Base-by-base conservation (phyloP, 352 stramenopile species). In the Globisporangium rhizosaccharum region DNA sequence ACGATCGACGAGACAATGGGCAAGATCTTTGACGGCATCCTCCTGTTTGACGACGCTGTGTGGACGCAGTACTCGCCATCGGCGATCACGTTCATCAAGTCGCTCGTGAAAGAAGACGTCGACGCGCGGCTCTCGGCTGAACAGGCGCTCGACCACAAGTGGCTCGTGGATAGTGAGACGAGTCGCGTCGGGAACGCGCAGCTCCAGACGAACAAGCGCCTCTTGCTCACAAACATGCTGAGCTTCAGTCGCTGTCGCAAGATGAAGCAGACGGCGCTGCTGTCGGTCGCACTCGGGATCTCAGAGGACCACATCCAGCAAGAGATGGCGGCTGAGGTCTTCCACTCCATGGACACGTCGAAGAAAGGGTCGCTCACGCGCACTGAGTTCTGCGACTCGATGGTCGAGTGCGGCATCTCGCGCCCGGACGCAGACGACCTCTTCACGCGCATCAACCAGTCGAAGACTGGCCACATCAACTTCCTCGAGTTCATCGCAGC, bases 401-500 rank as follows among this genome's bases (percentile, higher is more conserved):
- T 96, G 54, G 71, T 98, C 36, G 90, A 97, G 65, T 88, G 89
- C 52, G 85, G 90, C 3, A 71, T 89, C 25, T 74, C 73, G 3
- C 65, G 67, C 53, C 82, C 90, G 46, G 92, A 97, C 51, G 78
- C 88, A 0, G 68, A 82, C 20, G 85, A 95, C 25, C 66, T 91
- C 6, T 92, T 92, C 50, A 63, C 66, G 20, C 81, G 77, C 15
- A 91, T 92, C 52, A 88, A 92, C 57, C 82, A 90, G 63, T 88
- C 76, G 36, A 90, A 89, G 60, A 82, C 64, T 10, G 88, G 89
- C 0, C 65, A 89, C 41, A 96, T 99, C 37, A 89, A 97, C 61
- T 98, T 98, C 63, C 88, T 97, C 6, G 96, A 99, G 76, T 98
- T 98, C 72, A 82, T 98, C 61, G 96, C 94, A 10, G 96, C 94